Conservation (phyloP, 2,329 filamentous ascomycete genomes). For the Calonectria ilicicola region DNA sequence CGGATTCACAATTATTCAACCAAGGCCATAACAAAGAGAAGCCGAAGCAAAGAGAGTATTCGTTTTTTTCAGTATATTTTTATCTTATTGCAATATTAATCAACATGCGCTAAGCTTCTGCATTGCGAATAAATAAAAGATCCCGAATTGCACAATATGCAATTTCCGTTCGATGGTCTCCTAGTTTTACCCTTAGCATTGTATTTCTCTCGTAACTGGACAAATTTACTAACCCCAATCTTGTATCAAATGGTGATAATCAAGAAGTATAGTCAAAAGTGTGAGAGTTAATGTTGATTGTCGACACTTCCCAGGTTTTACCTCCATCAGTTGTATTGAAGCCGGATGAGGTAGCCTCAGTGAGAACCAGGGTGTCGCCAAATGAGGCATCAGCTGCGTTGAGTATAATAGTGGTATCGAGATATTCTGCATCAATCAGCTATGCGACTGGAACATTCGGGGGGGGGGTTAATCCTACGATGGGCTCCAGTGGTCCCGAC, state of each 20-base stretch:
- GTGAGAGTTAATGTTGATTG: constrained; percentile 29
- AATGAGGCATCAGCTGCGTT: constrained; percentile 23
- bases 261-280: constrained; percentile 14
- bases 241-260: too few species aligned
- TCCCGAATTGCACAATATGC: too few species aligned
- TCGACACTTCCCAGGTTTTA: constrained; percentile 27
- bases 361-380: constrained; percentile 20
- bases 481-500: constrained; percentile 23
- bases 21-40: not conserved
- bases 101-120: too few species aligned
- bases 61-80: not conserved
- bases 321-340: constrained; percentile 28
- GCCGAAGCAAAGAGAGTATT: not conserved
- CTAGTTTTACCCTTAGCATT: too few species aligned
- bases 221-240: too few species aligned
- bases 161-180: too few species aligned
- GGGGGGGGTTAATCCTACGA: not conserved
- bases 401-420: constrained; percentile 26
- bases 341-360: constrained; percentile 26
- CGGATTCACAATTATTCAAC: not conserved
- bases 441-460: not conserved
- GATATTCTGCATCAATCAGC: constrained; percentile 18
- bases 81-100: too few species aligned
- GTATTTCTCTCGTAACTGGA: too few species aligned
- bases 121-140: too few species aligned